Evolutionary conservation across 305 asterid genomes (phyloP), one percentile per base, ranked within the genome.

Genomic region (Fraxinus floribunda): DNA sequence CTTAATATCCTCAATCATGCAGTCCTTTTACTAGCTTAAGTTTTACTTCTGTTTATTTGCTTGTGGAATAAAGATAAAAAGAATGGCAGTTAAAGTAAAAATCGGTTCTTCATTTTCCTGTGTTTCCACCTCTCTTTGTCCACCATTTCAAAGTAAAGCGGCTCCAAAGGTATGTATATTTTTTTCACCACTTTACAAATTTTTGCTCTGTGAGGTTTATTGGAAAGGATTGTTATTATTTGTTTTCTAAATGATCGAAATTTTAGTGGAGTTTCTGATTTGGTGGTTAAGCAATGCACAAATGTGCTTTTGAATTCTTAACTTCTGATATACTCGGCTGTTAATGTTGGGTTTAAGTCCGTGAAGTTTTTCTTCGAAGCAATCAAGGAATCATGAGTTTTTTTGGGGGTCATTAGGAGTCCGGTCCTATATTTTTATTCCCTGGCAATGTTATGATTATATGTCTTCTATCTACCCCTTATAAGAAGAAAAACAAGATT

Each of bases 21-120:
- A 3, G 74, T 26, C 36, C 20, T 68, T 11, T 30, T 68, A 4
- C 39, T 68, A 44, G 73, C 74, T 11, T 62, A 79, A 41, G 70
- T 71, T 64, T 52, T 66, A 18, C 55, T 32, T 16, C 79, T 66
- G 79, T 82, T 41, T 72, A 49, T 22, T 62, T 77, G 80, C 80
- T 76, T 41, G 79, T 79, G 85, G 32, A 71, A 35, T 52, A 20
- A 52, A 80, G 75, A 22, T 38, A 77, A 75, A 22, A 75, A 79
- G 16, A 89, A 89, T 88, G 92, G 84, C 86, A 71, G 74, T 73
- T 83, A 83, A 81, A 84, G 52, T 83, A 16, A 86, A 81, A 74
- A 57, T 81, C 55, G 83, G 80, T 77, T 71, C 87, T 79, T 62
- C 82, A 34, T 64, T 79, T 79, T 35, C 76, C 13, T 66, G 52